Conservation (phyloP, 495 filamentous ascomycete species). For the Massariosphaeria phaeospora region DNA sequence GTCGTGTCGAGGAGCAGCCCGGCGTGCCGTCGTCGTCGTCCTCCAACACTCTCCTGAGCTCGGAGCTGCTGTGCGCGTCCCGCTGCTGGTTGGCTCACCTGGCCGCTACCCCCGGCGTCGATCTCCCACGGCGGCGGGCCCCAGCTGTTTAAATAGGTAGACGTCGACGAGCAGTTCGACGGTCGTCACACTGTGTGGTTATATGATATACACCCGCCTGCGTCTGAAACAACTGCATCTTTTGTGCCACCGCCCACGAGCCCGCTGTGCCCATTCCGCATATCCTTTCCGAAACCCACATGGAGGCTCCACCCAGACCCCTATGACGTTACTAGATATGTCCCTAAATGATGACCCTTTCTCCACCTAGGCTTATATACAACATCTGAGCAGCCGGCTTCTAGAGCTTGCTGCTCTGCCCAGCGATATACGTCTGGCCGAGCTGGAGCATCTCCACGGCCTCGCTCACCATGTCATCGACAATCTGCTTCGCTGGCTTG, state of each 20-base stretch:
- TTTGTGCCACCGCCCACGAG: no score
- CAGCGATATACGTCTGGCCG: constrained; percentile 47
- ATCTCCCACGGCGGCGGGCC: neutral
- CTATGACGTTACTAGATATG: no score
- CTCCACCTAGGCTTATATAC: no score
- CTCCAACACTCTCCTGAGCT: neutral
- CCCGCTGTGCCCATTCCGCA: neutral
- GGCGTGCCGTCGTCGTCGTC: neutral
- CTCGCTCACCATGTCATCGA: constrained; percentile 80
- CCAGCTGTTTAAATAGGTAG: neutral
- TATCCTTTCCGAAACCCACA: neutral
- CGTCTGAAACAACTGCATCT: no score
- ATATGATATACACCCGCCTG: no score
- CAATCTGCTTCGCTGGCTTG: constrained; percentile 73
- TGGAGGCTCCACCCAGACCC: no score
- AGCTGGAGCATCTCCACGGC: constrained; percentile 63
- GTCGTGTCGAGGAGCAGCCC: neutral
- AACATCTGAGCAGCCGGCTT: no score
- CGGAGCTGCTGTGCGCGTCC: neutral
- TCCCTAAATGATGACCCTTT: no score
- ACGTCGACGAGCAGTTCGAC: no score
- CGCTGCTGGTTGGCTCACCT: neutral
- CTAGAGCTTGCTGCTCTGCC: constrained; percentile 30
- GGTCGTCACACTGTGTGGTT: no score
- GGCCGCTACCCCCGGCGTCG: neutral